Conservation (phyloP, 2,329 filamentous ascomycete genomes). For the Pezicula rhizophila region DNA sequence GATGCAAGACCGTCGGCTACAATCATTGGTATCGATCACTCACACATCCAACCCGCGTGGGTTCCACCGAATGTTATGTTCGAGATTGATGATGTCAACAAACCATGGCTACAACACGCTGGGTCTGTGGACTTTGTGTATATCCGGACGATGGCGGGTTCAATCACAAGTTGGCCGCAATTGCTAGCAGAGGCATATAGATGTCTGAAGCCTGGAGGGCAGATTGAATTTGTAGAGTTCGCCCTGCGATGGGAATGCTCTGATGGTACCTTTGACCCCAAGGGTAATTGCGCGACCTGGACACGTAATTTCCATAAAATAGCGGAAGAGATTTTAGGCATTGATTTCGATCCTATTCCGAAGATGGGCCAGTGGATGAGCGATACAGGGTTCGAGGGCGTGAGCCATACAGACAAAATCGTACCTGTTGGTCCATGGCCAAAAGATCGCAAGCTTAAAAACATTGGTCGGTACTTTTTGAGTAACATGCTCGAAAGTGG, state of each 20-base stretch:
- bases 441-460: constrained; percentile 22
- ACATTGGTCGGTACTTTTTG: constrained; percentile 22
- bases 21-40: constrained; percentile 47
- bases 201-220: constrained; percentile 14
- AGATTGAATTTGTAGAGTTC: constrained; percentile 15
- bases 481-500: constrained; percentile 15
- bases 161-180: constrained; percentile 48
- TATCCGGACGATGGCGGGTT: constrained; percentile 49
- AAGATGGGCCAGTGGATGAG: constrained; percentile 21
- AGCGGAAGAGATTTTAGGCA: constrained; percentile 6
- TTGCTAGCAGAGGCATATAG: constrained; percentile 45
- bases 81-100: constrained; percentile 56
- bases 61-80: constrained; percentile 57
- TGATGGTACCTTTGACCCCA: constrained; percentile 11
- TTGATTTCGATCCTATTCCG: constrained; percentile 13
- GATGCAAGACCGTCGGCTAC: constrained; percentile 35
- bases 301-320: constrained; percentile 7
- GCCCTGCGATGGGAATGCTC: constrained; percentile 10
- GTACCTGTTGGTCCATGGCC: constrained; percentile 26
- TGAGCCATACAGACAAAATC: constrained; percentile 20
- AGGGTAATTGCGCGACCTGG: constrained; percentile 9
- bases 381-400: constrained; percentile 34
- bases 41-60: constrained; percentile 48
- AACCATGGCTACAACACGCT: constrained; percentile 32
- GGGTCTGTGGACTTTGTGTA: constrained; percentile 55